Percentiles rank a stretch among this genome's conserved stretches.
phyloP scores from a whole-genome alignment of 352 stramenopile genomes.

The Albugo laibachii region DNA sequence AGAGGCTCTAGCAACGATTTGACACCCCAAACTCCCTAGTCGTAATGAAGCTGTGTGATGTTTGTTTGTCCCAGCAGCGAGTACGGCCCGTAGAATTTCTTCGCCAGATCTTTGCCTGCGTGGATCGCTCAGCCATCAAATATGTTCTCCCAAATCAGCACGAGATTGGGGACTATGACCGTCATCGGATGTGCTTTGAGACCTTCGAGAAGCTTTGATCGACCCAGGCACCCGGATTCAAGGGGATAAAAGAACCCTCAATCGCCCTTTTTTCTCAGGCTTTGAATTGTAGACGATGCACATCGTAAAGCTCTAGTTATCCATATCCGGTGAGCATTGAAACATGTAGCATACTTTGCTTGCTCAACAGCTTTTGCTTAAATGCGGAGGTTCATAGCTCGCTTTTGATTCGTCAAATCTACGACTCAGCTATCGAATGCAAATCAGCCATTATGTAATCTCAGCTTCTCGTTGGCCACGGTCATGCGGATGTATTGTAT shows the following conservation, averaged over 20 bases:
- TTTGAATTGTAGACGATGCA: too few relatives aligned
- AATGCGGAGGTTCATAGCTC: too few relatives aligned
- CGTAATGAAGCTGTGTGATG: conserved; percentile 91
- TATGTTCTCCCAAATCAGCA: conserved; percentile 96
- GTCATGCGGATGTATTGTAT: too few relatives aligned
- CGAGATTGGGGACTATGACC: conserved; percentile 90
- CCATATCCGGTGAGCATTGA: conserved; percentile 92
- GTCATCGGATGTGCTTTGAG: conserved; percentile 91
- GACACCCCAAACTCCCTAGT: conserved; percentile 87
- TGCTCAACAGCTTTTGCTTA: too few relatives aligned
- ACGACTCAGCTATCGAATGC: too few relatives aligned
- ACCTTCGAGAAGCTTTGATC: conserved; percentile 86
- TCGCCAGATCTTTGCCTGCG: conserved; percentile 86
- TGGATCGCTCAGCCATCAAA: conserved; percentile 93
- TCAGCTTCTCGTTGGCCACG: too few relatives aligned
- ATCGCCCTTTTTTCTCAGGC: too few relatives aligned
- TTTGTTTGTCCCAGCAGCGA: conserved; percentile 84
- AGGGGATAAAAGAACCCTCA: conserved; percentile 91
- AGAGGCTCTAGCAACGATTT: conserved; percentile 89
- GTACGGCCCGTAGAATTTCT: conserved; percentile 93
- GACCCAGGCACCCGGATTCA: conserved; percentile 94
- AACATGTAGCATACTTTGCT: conserved; percentile 93
- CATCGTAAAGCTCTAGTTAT: conserved; percentile 91
- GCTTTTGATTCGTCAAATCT: too few relatives aligned
- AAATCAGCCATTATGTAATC: too few relatives aligned